A percentile compares a stretch with the other conserved stretches of the same genome.
phyloP scores from a whole-genome alignment of 148 eudicot species.

The Heliamphora exappendiculata region DNA sequence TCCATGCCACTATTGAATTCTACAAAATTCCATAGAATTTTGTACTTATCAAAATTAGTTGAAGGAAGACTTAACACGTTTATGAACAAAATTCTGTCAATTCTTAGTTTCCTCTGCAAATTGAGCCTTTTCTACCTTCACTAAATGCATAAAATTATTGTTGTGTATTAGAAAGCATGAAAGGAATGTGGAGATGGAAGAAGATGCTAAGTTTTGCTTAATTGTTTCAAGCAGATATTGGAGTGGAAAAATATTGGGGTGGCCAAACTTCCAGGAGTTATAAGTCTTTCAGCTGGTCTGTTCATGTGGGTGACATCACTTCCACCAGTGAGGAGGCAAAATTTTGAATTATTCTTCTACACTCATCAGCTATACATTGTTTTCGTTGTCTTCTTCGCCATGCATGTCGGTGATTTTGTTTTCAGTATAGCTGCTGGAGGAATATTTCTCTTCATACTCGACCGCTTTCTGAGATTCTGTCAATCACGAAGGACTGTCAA shows the following conservation, averaged over 20 bases:
- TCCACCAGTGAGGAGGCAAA: slow-evolving; percentile 48
- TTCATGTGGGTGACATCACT: slow-evolving; percentile 87
- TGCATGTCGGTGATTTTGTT: slow-evolving; percentile 74
- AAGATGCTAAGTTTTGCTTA: background rate
- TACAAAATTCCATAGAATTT: background rate
- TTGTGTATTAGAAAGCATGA: background rate
- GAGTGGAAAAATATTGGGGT: slow-evolving; percentile 59
- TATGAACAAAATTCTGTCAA: background rate
- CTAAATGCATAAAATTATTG: background rate
- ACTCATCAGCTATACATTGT: slow-evolving; percentile 82
- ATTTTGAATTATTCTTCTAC: slow-evolving; percentile 79
- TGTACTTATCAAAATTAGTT: background rate
- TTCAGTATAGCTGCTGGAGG: slow-evolving; percentile 60
- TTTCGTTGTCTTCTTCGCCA: slow-evolving; percentile 62
- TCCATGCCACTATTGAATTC: background rate
- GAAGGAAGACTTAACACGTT: background rate
- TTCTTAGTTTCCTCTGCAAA: background rate
- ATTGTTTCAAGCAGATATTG: slow-evolving; percentile 32
- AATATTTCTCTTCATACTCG: slow-evolving; percentile 77
- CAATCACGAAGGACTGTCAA: slow-evolving; percentile 70
- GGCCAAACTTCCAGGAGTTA: slow-evolving; percentile 70
- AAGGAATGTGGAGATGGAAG: background rate
- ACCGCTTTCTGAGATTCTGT: slow-evolving; percentile 72
- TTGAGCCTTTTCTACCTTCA: background rate
- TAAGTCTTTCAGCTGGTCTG: slow-evolving; percentile 66